Percentiles rank a stretch among this genome's conserved stretches.
Conservation (phyloP, 2,329 filamentous ascomycete species). For the Nigrospora osmanthi region DNA sequence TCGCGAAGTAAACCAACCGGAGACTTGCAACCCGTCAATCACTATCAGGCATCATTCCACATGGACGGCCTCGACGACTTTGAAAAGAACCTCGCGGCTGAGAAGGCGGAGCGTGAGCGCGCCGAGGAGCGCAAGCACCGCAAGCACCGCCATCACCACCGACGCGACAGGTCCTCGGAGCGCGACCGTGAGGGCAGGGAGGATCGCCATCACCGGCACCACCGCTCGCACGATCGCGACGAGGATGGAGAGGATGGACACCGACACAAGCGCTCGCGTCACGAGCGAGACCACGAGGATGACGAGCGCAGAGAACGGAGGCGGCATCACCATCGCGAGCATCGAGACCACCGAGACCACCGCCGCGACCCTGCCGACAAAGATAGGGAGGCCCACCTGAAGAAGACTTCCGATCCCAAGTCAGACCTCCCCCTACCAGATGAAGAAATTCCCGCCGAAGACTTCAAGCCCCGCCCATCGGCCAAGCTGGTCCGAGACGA, state of each 20-base stretch:
- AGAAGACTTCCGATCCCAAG: slow-evolving; percentile 40
- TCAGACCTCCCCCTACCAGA: slow-evolving; percentile 43
- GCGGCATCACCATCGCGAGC: slow-evolving; percentile 21
- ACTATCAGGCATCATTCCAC: too few species aligned
- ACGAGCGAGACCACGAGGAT: slow-evolving; percentile 42
- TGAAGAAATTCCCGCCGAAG: slow-evolving; percentile 32
- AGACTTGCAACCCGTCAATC: too few species aligned
- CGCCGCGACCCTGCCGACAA: slow-evolving; percentile 15
- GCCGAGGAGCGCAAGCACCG: slow-evolving; percentile 36
- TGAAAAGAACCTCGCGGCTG: slow-evolving; percentile 65
- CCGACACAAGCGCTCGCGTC: slow-evolving; percentile 57
- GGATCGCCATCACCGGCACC: slow-evolving; percentile 20
- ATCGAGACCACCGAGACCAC: slow-evolving; percentile 10
- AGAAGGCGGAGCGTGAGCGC: slow-evolving; percentile 46
- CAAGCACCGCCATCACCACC: slow-evolving; percentile 34
- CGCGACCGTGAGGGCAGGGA: slow-evolving; percentile 31
- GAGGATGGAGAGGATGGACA: slow-evolving; percentile 44
- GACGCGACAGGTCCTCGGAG: slow-evolving; percentile 21
- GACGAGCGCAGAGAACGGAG: slow-evolving; percentile 16
- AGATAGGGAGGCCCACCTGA: slow-evolving; percentile 28
- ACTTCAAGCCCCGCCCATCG: slow-evolving; percentile 17
- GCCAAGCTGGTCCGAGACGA: slow-evolving; percentile 61
- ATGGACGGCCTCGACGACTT: slow-evolving; percentile 63
- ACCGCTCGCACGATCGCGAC: slow-evolving; percentile 26
- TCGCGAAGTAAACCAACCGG: too few species aligned